Evolutionary conservation across 2,329 filamentous ascomycete species (phyloP).

Genomic region (Paraphaeosphaeria sporulosa): DNA sequence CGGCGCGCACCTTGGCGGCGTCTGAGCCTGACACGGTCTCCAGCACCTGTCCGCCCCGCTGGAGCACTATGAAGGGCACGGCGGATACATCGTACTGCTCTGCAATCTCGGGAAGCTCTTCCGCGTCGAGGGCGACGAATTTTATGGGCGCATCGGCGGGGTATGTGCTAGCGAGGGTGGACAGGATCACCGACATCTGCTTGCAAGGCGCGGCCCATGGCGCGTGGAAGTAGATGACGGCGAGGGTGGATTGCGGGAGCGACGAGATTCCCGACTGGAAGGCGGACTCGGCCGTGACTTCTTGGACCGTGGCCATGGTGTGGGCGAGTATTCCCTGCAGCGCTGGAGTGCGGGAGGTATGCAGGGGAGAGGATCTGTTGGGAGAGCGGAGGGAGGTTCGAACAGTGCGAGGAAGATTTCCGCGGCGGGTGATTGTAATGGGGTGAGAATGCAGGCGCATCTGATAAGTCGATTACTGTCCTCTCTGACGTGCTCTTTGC

Average conservation of each 20-base stretch:
- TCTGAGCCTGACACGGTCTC: constrained; percentile 92
- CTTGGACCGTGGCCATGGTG: constrained; percentile 66
- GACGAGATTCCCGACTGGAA: constrained; percentile 74
- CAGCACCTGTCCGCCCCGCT: constrained; percentile 76
- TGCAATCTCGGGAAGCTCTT: constrained; percentile 90
- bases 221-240: constrained; percentile 93
- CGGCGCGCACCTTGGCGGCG: constrained; percentile 80
- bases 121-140: constrained; percentile 92
- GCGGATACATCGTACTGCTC: constrained; percentile 94
- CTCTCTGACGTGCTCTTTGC: constrained; percentile 34
- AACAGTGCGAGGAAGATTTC: constrained; percentile 4
- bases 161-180: constrained; percentile 86
- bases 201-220: constrained; percentile 96
- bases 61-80: constrained; percentile 88
- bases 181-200: constrained; percentile 89
- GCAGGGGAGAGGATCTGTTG: background rate
- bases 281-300: constrained; percentile 75
- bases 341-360: constrained; percentile 2
- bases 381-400: background rate
- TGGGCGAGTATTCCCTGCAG: background rate
- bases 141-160: constrained; percentile 73
- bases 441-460: constrained; percentile 19
- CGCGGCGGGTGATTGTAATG: constrained; percentile 8
- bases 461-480: constrained; percentile 29
- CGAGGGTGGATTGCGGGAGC: constrained; percentile 74